Evolutionary conservation across 768 basidiomycete genomes (phyloP).

Genomic region (Amanita exitialis): DNA sequence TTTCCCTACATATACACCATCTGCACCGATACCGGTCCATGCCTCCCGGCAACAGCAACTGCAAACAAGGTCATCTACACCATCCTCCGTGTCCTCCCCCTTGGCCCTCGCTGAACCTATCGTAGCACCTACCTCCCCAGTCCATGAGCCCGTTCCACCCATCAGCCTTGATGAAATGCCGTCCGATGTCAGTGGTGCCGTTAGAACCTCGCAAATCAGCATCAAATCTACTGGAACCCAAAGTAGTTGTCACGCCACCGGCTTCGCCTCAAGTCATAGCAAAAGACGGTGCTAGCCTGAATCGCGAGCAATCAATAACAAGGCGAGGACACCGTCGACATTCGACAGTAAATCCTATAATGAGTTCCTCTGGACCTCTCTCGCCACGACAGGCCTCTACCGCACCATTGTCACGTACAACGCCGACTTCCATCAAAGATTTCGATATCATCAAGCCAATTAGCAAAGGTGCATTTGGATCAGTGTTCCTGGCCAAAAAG

Average conservation of each 20-base stretch:
- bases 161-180: constrained; percentile 54
- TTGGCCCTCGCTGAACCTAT: constrained; percentile 80
- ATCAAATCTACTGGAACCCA: constrained; percentile 56
- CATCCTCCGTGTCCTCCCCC: constrained; percentile 82
- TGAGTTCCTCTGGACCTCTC: constrained; percentile 57
- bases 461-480: constrained; percentile 97
- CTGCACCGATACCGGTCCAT: constrained; percentile 12
- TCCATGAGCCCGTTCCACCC: constrained; percentile 44
- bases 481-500: constrained; percentile 97
- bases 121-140: constrained; percentile 49
- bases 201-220: constrained; percentile 59
- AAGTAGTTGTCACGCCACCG: constrained; percentile 64
- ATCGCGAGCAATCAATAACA: constrained; percentile 31
- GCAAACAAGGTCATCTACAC: constrained; percentile 77
- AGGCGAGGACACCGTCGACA: constrained; percentile 62
- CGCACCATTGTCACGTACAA: constrained; percentile 68
- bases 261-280: constrained; percentile 55
- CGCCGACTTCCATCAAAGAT: constrained; percentile 92
- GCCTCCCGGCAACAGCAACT: constrained; percentile 34
- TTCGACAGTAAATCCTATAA: constrained; percentile 57
- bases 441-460: constrained; percentile 99
- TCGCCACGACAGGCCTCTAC: constrained; percentile 83
- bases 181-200: constrained; percentile 22
- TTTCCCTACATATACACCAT: constrained; percentile 16
- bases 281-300: constrained; percentile 26